These are phyloP conservation scores for Ustilaginoidea virens DNA, from an alignment of 2,329 filamentous ascomycete species.

Conservation along the genomic window DNA sequence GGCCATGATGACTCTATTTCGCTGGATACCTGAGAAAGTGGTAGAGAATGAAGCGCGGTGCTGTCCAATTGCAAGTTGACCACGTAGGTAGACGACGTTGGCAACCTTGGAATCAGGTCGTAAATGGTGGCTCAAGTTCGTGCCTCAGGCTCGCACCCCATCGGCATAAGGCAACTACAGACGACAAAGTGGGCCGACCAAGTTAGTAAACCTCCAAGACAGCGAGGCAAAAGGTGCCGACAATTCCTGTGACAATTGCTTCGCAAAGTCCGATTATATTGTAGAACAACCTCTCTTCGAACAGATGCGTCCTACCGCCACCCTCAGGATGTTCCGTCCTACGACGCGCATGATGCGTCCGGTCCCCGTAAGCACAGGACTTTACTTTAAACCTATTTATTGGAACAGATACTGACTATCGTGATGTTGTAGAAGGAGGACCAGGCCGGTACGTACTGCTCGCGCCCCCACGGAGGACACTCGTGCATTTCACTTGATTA, in stretches of 20 bases:
- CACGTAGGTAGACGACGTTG: slow-evolving; percentile 20
- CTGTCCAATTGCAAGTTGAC: slow-evolving; percentile 13
- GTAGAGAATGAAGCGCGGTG: slow-evolving; percentile 1
- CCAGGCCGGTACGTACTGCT: slow-evolving; percentile 44
- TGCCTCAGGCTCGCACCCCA: slow-evolving; percentile 24
- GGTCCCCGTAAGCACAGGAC: slow-evolving; percentile 44
- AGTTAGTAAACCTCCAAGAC: slow-evolving; percentile 18
- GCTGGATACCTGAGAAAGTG: slow-evolving; percentile 13
- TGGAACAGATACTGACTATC: slow-evolving; percentile 12
- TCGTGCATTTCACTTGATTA: too few relatives aligned
- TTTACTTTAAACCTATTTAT: slow-evolving; percentile 4
- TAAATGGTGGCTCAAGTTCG: slow-evolving; percentile 15
- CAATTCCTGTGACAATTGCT: slow-evolving; percentile 13
- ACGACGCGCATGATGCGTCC: slow-evolving; percentile 53
- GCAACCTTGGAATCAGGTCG: slow-evolving; percentile 24
- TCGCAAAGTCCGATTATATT: slow-evolving; percentile 11
- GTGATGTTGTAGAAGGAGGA: slow-evolving; percentile 44
- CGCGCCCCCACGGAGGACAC: too few relatives aligned
- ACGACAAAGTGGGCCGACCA: slow-evolving; percentile 16
- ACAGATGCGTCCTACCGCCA: slow-evolving; percentile 51
- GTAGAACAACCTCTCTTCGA: slow-evolving; percentile 3
- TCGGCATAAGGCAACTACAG: slow-evolving; percentile 20
- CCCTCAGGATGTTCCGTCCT: slow-evolving; percentile 52
- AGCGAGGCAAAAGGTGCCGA: slow-evolving; percentile 11
- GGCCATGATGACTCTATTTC: slow-evolving; percentile 55